These are phyloP conservation scores for Candida silvicultrix DNA, from an alignment of 805 yeast genomes.

Conservation along the genomic window DNA sequence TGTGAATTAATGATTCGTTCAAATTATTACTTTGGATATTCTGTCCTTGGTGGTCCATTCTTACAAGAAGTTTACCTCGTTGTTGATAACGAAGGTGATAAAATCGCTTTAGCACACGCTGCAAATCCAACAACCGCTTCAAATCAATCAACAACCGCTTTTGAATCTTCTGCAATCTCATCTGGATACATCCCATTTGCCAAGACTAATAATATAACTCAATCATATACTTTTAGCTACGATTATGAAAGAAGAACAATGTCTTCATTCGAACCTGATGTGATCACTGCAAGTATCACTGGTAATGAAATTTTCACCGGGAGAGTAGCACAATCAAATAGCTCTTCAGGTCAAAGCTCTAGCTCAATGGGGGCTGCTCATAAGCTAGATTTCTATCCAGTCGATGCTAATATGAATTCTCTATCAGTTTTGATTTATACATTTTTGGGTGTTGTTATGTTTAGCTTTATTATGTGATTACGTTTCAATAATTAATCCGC, in stretches of 20 bases:
- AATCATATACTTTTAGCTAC: slow-evolving; percentile 5
- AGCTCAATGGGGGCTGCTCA: background rate
- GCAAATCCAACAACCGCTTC: slow-evolving; percentile 7
- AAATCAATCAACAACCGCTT: background rate
- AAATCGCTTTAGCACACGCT: slow-evolving; percentile 52
- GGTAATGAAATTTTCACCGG: slow-evolving; percentile 1
- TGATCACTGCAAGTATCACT: slow-evolving; percentile 5
- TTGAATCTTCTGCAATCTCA: slow-evolving; percentile 19
- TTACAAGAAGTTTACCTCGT: slow-evolving; percentile 49
- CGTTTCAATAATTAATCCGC: too few relatives aligned
- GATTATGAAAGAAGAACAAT: background rate
- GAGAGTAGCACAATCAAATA: background rate
- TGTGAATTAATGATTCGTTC: slow-evolving; percentile 52
- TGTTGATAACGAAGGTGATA: slow-evolving; percentile 52
- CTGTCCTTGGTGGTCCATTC: slow-evolving; percentile 54
- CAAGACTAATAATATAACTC: slow-evolving; percentile 22
- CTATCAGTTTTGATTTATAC: background rate
- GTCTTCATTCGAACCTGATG: slow-evolving; percentile 6
- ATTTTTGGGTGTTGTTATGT: background rate
- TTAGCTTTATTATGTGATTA: background rate
- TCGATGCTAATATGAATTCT: background rate
- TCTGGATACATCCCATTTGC: slow-evolving; percentile 51
- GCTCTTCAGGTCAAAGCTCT: background rate
- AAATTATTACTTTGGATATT: slow-evolving; percentile 38
- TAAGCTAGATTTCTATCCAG: background rate